Evolutionary conservation across 208 protist species (phyloP).

Genomic region (Polymyxa betae): DNA sequence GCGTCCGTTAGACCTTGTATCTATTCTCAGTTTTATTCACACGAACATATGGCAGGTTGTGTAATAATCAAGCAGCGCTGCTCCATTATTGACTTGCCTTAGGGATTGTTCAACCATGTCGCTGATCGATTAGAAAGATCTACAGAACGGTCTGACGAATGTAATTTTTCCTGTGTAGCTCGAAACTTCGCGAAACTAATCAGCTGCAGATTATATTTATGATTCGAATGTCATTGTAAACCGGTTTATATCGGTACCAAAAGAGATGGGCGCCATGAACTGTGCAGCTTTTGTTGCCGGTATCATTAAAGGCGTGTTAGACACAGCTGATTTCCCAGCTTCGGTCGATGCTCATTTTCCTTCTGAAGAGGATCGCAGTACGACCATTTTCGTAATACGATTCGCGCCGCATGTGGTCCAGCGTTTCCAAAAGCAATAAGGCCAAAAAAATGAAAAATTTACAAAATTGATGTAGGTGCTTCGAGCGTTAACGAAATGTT

Average conservation of each 20-base stretch:
- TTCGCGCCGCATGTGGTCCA: neutral
- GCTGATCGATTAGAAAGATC: conserved; percentile 43
- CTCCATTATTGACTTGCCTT: neutral
- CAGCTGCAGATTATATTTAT: conserved; percentile 47
- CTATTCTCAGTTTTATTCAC: conserved; percentile 26
- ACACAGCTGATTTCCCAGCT: conserved; percentile 31
- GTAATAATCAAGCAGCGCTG: neutral
- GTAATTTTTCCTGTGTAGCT: neutral
- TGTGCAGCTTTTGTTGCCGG: conserved; percentile 51
- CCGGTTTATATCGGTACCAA: conserved; percentile 51
- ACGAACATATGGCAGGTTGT: conserved; percentile 25
- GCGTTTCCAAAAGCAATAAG: neutral
- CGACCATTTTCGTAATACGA: conserved; percentile 4
- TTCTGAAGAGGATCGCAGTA: neutral
- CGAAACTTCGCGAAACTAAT: neutral
- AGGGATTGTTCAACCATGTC: conserved; percentile 51
- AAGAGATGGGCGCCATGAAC: conserved; percentile 50
- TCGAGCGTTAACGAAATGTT: too few species aligned
- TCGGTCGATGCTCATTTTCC: conserved; percentile 6
- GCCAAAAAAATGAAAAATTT: too few species aligned
- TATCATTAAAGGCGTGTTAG: conserved; percentile 46
- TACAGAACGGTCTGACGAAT: conserved; percentile 20
- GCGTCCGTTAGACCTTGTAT: neutral
- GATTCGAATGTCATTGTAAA: conserved; percentile 42
- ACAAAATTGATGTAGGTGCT: too few species aligned